These are phyloP conservation scores for Xanthoparmelia taractica DNA, from an alignment of 495 filamentous ascomycete genomes.

Conservation along the genomic window DNA sequence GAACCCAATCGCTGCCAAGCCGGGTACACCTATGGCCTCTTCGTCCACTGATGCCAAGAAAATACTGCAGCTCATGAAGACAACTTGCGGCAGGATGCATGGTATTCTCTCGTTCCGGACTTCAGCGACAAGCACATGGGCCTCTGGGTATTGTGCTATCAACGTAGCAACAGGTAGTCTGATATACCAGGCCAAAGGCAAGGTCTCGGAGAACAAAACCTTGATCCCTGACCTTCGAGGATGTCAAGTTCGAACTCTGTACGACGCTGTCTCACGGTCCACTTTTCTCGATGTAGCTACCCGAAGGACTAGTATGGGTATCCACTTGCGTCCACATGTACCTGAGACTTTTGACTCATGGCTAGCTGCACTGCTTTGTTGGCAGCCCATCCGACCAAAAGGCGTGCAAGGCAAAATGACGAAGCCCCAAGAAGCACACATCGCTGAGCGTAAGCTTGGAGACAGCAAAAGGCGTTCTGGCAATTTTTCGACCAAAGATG, in stretches of 20 bases:
- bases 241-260: slow-evolving; percentile 68
- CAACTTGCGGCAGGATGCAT: slow-evolving; percentile 51
- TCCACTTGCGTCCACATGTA: slow-evolving; percentile 67
- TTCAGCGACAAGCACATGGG: slow-evolving; percentile 45
- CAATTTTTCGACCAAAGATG: slow-evolving; percentile 57
- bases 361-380: slow-evolving; percentile 88
- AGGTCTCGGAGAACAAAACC: slow-evolving; percentile 49
- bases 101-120: slow-evolving; percentile 50
- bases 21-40: slow-evolving; percentile 48
- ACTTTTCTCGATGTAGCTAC: slow-evolving; percentile 78
- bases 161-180: slow-evolving; percentile 50
- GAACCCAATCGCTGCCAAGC: slow-evolving; percentile 32
- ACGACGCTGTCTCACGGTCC: slow-evolving; percentile 52
- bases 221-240: slow-evolving; percentile 77
- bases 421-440: slow-evolving; percentile 50
- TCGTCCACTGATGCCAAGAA: slow-evolving; percentile 44
- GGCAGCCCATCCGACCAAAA: slow-evolving; percentile 80
- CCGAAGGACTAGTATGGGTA: slow-evolving; percentile 56
- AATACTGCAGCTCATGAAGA: slow-evolving; percentile 50
- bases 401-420: slow-evolving; percentile 67
- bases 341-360: slow-evolving; percentile 77
- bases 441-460: slow-evolving; percentile 43
- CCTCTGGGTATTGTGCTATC: slow-evolving; percentile 50
- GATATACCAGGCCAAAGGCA: slow-evolving; percentile 51
- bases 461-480: slow-evolving; percentile 56